phyloP scores from a whole-genome alignment of 2,329 filamentous ascomycete genomes.

The Beauveria bassiana region DNA sequence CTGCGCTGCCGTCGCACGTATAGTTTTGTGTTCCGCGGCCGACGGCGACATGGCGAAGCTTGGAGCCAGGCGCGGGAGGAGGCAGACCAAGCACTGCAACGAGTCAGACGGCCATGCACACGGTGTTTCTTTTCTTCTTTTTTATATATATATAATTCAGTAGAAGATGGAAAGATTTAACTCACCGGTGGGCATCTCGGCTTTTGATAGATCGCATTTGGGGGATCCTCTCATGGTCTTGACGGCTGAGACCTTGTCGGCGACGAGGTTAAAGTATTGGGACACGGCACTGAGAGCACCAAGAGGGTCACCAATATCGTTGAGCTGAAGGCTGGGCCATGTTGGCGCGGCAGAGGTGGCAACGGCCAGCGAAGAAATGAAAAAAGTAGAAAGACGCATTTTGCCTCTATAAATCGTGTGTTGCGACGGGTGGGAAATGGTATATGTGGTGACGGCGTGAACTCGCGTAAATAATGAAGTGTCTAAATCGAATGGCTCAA shows the following conservation, averaged over 20 bases:
- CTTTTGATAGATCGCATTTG: constrained; percentile 46
- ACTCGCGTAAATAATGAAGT: constrained; percentile 13
- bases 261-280: constrained; percentile 54
- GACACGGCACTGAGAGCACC: constrained; percentile 41
- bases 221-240: constrained; percentile 34
- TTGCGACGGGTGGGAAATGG: not conserved
- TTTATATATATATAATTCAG: too few species aligned
- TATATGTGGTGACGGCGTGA: not conserved
- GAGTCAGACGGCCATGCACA: not conserved
- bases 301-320: constrained; percentile 28
- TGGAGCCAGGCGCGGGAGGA: constrained; percentile 49
- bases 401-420: constrained; percentile 19
- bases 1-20: constrained; percentile 58
- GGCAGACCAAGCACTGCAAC: constrained; percentile 44
- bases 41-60: constrained; percentile 69
- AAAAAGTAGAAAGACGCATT: constrained; percentile 44
- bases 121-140: too few species aligned
- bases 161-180: not conserved
- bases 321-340: constrained; percentile 28
- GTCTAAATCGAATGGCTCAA: constrained; percentile 12
- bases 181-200: constrained; percentile 36
- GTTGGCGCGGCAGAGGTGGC: constrained; percentile 41
- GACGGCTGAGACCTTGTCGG: constrained; percentile 43
- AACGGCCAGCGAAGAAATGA: constrained; percentile 36
- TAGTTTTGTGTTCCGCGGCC: constrained; percentile 93